These are phyloP conservation scores for Aspergillus pseudoviridinutans DNA, from an alignment of 2,329 filamentous ascomycete genomes.

Conservation along the genomic window DNA sequence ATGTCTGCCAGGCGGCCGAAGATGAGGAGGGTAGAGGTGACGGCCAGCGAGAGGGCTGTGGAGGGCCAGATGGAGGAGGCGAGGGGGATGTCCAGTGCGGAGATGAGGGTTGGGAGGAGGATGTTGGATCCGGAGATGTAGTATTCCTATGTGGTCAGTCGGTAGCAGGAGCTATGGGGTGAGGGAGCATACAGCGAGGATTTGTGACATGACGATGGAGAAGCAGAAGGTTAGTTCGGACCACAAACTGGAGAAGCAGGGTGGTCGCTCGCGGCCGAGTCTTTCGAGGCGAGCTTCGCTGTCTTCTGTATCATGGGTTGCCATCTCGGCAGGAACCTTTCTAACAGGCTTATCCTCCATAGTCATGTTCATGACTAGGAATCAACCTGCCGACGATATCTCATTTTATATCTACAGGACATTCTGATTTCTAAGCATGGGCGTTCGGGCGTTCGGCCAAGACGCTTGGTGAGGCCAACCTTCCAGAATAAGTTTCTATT, in stretches of 20 bases:
- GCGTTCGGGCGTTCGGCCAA: background rate
- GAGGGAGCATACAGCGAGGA: slow-evolving; percentile 49
- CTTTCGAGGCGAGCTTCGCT: slow-evolving; percentile 45
- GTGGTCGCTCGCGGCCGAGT: slow-evolving; percentile 60
- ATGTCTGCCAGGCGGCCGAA: slow-evolving; percentile 58
- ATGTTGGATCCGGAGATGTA: slow-evolving; percentile 71
- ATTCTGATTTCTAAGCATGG: background rate
- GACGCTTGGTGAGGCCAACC: background rate
- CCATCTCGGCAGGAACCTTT: background rate
- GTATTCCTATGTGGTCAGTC: slow-evolving; percentile 54
- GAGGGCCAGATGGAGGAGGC: slow-evolving; percentile 57
- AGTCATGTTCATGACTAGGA: too few species aligned
- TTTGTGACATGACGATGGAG: slow-evolving; percentile 59
- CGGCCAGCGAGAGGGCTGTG: slow-evolving; percentile 49
- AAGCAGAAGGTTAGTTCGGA: slow-evolving; percentile 62
- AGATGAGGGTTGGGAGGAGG: slow-evolving; percentile 62
- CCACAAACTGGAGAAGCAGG: slow-evolving; percentile 49
- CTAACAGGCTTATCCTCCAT: background rate
- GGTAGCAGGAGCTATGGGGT: background rate
- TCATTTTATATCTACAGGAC: background rate
- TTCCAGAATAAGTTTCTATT: background rate
- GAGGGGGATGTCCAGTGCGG: slow-evolving; percentile 62
- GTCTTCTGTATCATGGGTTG: slow-evolving; percentile 4
- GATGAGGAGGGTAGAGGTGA: slow-evolving; percentile 46
- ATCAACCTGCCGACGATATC: background rate